A percentile compares a stretch with the other conserved stretches of the same genome.
These are phyloP conservation scores for Eragrostis nindensis DNA, from an alignment of 176 grass and related monocot species.

Conservation along the genomic window DNA sequence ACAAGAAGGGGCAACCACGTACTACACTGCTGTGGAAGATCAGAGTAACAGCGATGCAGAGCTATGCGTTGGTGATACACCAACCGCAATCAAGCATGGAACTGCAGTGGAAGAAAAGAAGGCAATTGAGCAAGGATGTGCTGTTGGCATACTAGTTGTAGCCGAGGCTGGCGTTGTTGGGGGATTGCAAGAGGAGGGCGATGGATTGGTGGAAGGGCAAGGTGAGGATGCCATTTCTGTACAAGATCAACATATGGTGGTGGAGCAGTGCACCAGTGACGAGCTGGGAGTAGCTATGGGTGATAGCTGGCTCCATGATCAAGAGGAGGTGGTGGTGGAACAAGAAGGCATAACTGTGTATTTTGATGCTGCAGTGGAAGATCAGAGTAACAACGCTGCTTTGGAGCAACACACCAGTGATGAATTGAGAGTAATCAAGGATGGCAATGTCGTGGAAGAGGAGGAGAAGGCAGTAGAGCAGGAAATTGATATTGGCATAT, in stretches of 20 bases:
- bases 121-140: background rate
- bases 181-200: background rate
- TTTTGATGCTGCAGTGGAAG: background rate
- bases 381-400: background rate
- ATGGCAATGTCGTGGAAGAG: slow-evolving; percentile 2
- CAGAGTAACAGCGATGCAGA: slow-evolving; percentile 1
- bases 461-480: slow-evolving; percentile 1
- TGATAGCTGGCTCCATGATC: background rate
- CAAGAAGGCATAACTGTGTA: background rate
- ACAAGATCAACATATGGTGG: background rate
- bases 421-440: background rate
- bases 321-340: background rate
- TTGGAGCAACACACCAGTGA: slow-evolving; percentile 7
- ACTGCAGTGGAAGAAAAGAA: background rate
- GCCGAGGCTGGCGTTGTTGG: background rate
- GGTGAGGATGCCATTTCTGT: background rate
- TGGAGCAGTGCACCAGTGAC: background rate
- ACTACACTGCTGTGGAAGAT: slow-evolving; percentile 19
- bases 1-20: background rate
- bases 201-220: background rate
- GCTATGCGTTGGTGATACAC: background rate
- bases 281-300: background rate
- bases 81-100: background rate
- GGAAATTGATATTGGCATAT: background rate
- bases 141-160: background rate